Evolutionary conservation across 768 basidiomycete genomes (phyloP).

Genomic region (Rhodotorula graminis): DNA sequence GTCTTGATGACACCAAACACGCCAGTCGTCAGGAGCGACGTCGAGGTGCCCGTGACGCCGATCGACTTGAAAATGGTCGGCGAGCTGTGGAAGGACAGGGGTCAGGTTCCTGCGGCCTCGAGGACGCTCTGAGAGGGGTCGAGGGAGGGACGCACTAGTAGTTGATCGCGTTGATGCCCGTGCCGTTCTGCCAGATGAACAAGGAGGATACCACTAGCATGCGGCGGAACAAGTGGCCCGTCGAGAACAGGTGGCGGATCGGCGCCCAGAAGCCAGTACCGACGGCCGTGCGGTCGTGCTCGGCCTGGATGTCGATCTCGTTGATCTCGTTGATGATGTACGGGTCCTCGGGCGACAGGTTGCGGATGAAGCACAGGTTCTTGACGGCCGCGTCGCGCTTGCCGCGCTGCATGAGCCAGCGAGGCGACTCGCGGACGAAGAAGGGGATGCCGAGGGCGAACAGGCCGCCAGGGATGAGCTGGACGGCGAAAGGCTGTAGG

Average conservation of each 20-base stretch:
- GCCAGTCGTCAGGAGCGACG: constrained; percentile 46
- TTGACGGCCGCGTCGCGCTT: constrained; percentile 43
- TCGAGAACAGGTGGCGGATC: constrained; percentile 29
- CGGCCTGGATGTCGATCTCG: constrained; percentile 28
- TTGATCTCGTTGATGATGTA: constrained; percentile 34
- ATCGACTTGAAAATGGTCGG: constrained; percentile 53
- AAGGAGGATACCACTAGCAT: constrained; percentile 49
- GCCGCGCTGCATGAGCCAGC: constrained; percentile 42
- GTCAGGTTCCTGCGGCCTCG: no score
- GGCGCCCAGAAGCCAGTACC: constrained; percentile 37
- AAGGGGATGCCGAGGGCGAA: constrained; percentile 45
- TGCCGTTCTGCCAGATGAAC: constrained; percentile 53
- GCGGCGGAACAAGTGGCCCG: constrained; percentile 44
- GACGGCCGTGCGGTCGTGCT: constrained; percentile 32
- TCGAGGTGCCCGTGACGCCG: constrained; percentile 36
- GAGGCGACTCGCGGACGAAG: constrained; percentile 46
- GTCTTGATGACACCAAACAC: constrained; percentile 55
- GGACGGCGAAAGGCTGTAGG: constrained; percentile 32
- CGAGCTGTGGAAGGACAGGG: constrained; percentile 47
- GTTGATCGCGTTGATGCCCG: constrained; percentile 45
- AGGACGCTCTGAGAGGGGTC: no score
- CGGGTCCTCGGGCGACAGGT: constrained; percentile 37
- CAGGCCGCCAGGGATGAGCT: constrained; percentile 43
- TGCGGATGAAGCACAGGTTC: constrained; percentile 45
- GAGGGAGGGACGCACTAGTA: constrained; percentile 44